A percentile compares a stretch with the other conserved stretches of the same genome.
These are phyloP conservation scores for Pichia exigua DNA, from an alignment of 805 yeast genomes.

Conservation along the genomic window DNA sequence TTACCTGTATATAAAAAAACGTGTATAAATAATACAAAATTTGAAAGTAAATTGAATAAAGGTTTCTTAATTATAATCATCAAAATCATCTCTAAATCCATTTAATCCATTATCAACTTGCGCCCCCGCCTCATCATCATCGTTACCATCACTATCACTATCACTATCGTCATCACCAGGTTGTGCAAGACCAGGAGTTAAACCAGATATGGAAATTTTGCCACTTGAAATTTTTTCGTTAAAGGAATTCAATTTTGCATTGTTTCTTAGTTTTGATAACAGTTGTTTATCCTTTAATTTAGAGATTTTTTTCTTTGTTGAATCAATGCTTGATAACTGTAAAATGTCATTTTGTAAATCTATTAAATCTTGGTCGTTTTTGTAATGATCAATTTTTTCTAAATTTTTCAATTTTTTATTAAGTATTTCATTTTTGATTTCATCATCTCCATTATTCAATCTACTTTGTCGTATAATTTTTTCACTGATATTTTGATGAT, in stretches of 20 bases:
- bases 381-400: constrained; percentile 25
- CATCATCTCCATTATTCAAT: constrained; percentile 19
- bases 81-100: constrained; percentile 25
- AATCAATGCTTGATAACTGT: constrained; percentile 36
- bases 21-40: neutral
- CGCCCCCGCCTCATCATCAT: constrained; percentile 1
- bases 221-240: constrained; percentile 38
- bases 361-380: constrained; percentile 32
- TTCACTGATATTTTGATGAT: constrained; percentile 7
- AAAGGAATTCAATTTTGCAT: constrained; percentile 27
- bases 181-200: constrained; percentile 84
- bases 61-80: constrained; percentile 19
- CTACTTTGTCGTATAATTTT: constrained; percentile 19
- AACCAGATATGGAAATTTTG: constrained; percentile 45
- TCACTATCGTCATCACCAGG: constrained; percentile 58
- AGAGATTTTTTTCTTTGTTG: constrained; percentile 24
- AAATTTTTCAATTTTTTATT: constrained; percentile 29
- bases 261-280: constrained; percentile 25
- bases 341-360: constrained; percentile 37
- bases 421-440: constrained; percentile 33
- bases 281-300: constrained; percentile 3
- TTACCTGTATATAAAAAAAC: neutral
- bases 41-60: neutral
- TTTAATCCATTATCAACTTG: neutral
- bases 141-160: constrained; percentile 18